A percentile compares a stretch with the other conserved stretches of the same genome.
phyloP scores from a whole-genome alignment of 139 green algal genomes.

The Chlamydomonas sp. region DNA sequence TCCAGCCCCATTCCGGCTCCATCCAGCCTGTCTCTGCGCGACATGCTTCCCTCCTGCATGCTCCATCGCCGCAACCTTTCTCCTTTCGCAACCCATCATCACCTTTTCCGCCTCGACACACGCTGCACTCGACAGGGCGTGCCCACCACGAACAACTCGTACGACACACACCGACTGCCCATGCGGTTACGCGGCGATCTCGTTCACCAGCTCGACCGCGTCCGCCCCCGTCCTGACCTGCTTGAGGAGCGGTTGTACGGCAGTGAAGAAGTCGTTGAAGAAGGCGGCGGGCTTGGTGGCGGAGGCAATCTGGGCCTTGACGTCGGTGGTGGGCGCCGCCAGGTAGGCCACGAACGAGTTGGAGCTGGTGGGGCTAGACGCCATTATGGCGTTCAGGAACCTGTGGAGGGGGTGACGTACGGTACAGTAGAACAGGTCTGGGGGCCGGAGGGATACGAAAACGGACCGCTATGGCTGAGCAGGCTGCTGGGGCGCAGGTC shows the following conservation, averaged over 20 bases:
- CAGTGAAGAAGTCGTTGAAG: constrained; percentile 24
- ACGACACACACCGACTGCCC: too few species aligned
- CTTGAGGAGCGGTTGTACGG: constrained; percentile 19
- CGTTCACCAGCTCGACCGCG: background rate
- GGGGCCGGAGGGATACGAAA: background rate
- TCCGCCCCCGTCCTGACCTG: background rate
- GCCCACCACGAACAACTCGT: too few species aligned
- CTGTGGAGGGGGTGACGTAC: background rate
- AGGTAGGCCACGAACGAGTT: constrained; percentile 33
- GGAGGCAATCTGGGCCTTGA: constrained; percentile 10
- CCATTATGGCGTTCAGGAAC: constrained; percentile 12
- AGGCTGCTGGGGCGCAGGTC: background rate
- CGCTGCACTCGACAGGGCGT: too few species aligned
- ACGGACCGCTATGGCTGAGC: background rate
- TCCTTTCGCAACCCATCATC: too few species aligned
- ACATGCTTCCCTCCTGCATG: too few species aligned
- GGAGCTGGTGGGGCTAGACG: background rate
- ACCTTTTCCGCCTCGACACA: too few species aligned
- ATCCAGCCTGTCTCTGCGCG: too few species aligned
- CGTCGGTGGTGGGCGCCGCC: constrained; percentile 14
- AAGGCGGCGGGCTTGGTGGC: constrained; percentile 11
- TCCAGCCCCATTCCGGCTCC: too few species aligned
- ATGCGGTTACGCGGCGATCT: background rate
- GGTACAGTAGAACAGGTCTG: background rate
- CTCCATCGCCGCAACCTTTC: too few species aligned